These are phyloP conservation scores for Fragaria vesca DNA, from an alignment of 306 rosid genomes.

Conservation along the genomic window DNA sequence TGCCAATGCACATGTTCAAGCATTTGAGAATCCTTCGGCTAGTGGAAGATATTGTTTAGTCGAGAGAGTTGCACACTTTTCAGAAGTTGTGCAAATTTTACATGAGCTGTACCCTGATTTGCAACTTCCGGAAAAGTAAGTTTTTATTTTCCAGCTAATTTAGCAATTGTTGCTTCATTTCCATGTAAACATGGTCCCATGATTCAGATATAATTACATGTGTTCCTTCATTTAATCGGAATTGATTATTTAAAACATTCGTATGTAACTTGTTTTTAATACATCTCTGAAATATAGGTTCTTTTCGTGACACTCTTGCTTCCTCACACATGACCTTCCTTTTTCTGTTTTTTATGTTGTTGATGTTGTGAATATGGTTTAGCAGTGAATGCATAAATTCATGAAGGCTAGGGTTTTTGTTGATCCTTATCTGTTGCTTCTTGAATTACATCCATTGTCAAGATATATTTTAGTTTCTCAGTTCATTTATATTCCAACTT, in stretches of 20 bases:
- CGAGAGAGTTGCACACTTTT: slow-evolving; percentile 52
- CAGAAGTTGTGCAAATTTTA: slow-evolving; percentile 53
- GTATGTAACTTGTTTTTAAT: background rate
- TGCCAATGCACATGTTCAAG: slow-evolving; percentile 70
- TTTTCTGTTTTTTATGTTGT: background rate
- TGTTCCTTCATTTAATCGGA: background rate
- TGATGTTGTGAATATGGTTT: background rate
- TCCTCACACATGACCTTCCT: background rate
- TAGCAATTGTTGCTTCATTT: background rate
- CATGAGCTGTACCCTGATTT: slow-evolving; percentile 52
- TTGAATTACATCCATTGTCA: background rate
- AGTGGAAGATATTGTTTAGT: slow-evolving; percentile 64
- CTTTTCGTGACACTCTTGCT: background rate
- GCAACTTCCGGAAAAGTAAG: slow-evolving; percentile 61
- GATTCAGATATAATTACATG: background rate
- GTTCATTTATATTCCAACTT: background rate
- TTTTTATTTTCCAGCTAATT: background rate
- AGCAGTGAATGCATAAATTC: background rate
- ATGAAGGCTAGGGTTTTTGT: background rate
- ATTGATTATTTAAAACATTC: background rate
- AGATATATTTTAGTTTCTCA: background rate
- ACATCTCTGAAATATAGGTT: background rate
- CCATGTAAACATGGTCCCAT: background rate
- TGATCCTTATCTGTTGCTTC: background rate
- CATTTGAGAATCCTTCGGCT: slow-evolving; percentile 84